Evolutionary conservation across 2,329 filamentous ascomycete genomes (phyloP).

Genomic region (Chrysoporthe deuterocubensis): DNA sequence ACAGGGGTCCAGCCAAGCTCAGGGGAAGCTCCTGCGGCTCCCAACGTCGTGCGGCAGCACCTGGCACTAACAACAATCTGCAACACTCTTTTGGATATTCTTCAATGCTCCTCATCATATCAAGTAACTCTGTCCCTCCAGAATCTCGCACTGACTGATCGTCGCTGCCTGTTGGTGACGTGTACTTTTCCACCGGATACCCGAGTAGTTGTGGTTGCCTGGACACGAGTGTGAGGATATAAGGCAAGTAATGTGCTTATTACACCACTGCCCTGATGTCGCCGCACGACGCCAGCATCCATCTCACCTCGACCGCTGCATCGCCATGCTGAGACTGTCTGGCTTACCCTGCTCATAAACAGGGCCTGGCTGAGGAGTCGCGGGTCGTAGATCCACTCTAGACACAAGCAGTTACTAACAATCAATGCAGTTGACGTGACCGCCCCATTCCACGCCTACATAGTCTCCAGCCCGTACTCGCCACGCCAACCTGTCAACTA

Average conservation of each 20-base stretch:
- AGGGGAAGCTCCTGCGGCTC: constrained; percentile 8
- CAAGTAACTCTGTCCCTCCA: background rate
- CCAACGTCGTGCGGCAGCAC: background rate
- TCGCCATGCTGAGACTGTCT: background rate
- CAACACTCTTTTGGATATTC: constrained; percentile 6
- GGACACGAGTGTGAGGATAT: background rate
- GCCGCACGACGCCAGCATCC: background rate
- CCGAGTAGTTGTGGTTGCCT: background rate
- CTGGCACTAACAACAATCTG: constrained; percentile 12
- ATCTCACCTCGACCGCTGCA: background rate
- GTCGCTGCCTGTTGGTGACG: constrained; percentile 9
- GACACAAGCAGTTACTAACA: background rate
- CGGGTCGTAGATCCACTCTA: background rate
- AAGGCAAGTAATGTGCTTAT: background rate
- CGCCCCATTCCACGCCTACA: background rate
- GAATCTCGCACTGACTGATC: background rate
- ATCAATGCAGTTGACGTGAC: background rate
- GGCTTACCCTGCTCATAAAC: background rate
- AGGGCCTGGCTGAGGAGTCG: background rate
- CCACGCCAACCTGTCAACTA: constrained; percentile 15
- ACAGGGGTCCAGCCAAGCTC: constrained; percentile 10
- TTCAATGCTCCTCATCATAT: background rate
- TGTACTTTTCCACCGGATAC: background rate
- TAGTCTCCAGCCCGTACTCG: background rate
- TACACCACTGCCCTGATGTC: background rate